Percentiles rank a stretch among this genome's conserved stretches.
phyloP scores from a whole-genome alignment of 140 eudicot genomes.

The Cichorium intybus region DNA sequence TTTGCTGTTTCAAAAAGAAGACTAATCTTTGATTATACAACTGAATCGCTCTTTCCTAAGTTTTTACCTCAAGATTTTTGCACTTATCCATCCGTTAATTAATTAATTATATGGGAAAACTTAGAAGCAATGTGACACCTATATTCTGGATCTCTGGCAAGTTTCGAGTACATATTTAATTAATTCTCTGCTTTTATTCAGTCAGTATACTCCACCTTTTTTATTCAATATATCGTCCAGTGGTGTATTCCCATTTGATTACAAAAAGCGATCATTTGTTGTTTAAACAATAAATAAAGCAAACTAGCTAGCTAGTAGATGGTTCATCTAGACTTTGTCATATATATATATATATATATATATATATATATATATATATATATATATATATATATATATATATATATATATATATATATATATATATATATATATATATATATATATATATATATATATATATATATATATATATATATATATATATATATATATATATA shows the following conservation, averaged over 20 bases:
- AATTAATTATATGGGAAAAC: background rate
- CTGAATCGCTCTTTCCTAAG: background rate
- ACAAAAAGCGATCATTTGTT: background rate
- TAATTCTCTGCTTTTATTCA: background rate
- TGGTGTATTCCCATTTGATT: background rate
- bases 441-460: no score
- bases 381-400: no score
- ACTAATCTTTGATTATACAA: background rate
- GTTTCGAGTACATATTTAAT: background rate
- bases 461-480: no score
- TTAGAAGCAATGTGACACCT: background rate
- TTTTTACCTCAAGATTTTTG: background rate
- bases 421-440: no score
- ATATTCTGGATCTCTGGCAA: background rate
- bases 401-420: no score
- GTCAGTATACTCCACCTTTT: no score
- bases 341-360: no score
- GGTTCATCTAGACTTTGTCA: no score
- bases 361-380: no score
- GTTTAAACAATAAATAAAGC: background rate
- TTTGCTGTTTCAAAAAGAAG: no score
- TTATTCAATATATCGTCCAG: no score
- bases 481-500: no score
- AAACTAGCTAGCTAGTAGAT: background rate
- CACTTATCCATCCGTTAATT: background rate